These are phyloP conservation scores for Gynandropsis gynandra DNA, from an alignment of 345 rosid species.

Conservation along the genomic window DNA sequence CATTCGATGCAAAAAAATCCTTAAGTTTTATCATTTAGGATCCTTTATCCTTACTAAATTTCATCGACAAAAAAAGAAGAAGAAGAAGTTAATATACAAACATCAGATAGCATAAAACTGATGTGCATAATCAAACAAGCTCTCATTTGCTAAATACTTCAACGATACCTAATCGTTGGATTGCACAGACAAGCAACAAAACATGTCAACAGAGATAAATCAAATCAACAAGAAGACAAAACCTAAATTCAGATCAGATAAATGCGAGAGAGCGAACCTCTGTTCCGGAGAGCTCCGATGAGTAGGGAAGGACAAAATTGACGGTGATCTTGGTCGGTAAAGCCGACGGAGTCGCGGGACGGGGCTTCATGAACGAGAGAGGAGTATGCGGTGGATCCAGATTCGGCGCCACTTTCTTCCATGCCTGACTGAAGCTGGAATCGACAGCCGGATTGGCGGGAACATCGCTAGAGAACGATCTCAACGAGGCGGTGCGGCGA, in stretches of 20 bases:
- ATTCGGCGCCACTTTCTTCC: conserved; percentile 68
- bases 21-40: too few relatives aligned
- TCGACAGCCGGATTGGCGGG: conserved; percentile 44
- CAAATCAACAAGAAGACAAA: conserved; percentile 9
- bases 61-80: too few relatives aligned
- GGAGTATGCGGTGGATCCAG: conserved; percentile 82
- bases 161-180: too few relatives aligned
- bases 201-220: conserved; percentile 2
- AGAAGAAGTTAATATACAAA: too few relatives aligned
- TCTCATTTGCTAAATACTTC: too few relatives aligned
- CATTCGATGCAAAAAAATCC: too few relatives aligned
- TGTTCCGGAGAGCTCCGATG: conserved; percentile 43
- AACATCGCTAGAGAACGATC: conserved; percentile 39
- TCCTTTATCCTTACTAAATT: too few relatives aligned
- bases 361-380: conserved; percentile 54
- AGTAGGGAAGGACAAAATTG: conserved; percentile 75
- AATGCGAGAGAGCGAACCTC: conserved; percentile 34
- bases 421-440: conserved; percentile 45
- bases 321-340: conserved; percentile 78
- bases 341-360: conserved; percentile 50
- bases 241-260: not conserved
- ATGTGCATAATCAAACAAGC: too few relatives aligned
- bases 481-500: too few relatives aligned
- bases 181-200: too few relatives aligned
- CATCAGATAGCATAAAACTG: too few relatives aligned